Conservation (phyloP, 805 yeast genomes). For the Maudiozyma bulderi region DNA sequence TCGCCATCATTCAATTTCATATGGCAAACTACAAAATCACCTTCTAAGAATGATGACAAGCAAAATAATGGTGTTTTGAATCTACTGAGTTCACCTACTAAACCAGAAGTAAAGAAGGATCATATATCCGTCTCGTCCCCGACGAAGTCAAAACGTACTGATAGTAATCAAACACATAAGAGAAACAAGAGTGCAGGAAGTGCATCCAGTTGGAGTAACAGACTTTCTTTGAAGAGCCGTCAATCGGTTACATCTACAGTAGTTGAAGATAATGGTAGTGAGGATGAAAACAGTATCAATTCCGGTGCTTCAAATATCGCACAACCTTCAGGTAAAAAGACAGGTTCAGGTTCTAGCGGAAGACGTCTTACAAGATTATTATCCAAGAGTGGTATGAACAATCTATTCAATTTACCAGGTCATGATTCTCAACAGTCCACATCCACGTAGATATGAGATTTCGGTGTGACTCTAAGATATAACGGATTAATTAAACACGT, state of each 20-base stretch:
- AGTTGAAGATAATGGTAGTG: constrained; percentile 1
- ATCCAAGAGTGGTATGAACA: constrained; percentile 22
- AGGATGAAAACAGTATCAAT: neutral
- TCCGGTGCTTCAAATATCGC: neutral
- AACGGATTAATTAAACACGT: neutral
- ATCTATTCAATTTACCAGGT: constrained; percentile 18
- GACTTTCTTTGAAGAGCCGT: constrained; percentile 6
- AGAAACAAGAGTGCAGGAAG: constrained; percentile 17
- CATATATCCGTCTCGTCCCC: neutral
- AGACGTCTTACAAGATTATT: constrained; percentile 21
- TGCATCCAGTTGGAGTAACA: constrained; percentile 16
- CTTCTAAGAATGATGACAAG: constrained; percentile 1
- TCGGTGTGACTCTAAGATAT: neutral
- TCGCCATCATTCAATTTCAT: constrained; percentile 21
- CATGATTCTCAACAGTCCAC: constrained; percentile 9
- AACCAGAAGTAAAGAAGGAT: neutral
- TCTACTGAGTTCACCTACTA: neutral
- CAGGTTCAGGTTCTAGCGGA: constrained; percentile 4
- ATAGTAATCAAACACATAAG: constrained; percentile 5
- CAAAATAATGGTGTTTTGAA: neutral
- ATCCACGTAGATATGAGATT: neutral
- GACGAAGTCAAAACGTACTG: neutral
- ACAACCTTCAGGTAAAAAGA: neutral
- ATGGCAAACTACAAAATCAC: constrained; percentile 15
- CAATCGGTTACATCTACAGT: constrained; percentile 5